Evolutionary conservation across 116 monocot species (phyloP).

Genomic region (Dioscorea cayenensis): DNA sequence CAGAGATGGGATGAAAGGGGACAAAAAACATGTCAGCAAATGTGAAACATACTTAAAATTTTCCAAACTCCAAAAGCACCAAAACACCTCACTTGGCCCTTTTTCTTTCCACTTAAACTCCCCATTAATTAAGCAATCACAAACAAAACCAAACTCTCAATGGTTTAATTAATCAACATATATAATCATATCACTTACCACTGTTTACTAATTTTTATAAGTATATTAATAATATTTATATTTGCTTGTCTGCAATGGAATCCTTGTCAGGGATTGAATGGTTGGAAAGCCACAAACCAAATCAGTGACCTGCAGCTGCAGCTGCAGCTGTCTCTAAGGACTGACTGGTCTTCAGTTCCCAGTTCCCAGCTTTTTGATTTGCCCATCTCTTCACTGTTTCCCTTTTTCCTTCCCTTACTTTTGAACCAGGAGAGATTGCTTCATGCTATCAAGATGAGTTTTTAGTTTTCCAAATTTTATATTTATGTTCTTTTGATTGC

Average conservation of each 20-base stretch:
- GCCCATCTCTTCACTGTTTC: background rate
- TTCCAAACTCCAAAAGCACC: background rate
- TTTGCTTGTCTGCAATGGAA: slow-evolving; percentile 6
- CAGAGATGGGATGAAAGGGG: background rate
- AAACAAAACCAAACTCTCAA: too few relatives aligned
- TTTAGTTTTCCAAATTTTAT: background rate
- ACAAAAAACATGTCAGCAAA: slow-evolving; percentile 1
- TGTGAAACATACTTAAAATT: background rate
- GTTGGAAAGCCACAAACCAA: slow-evolving; percentile 18
- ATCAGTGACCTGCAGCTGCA: slow-evolving; percentile 26
- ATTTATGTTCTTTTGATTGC: background rate
- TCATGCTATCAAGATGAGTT: background rate
- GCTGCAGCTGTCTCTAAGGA: slow-evolving; percentile 11
- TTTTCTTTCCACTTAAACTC: background rate
- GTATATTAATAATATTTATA: too few relatives aligned
- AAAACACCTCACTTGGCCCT: background rate
- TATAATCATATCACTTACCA: too few relatives aligned
- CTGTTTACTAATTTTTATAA: too few relatives aligned
- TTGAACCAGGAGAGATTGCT: background rate
- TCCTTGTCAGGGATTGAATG: slow-evolving; percentile 35
- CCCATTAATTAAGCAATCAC: too few relatives aligned
- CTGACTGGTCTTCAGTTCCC: slow-evolving; percentile 24
- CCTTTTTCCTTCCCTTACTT: background rate
- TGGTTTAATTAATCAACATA: too few relatives aligned
- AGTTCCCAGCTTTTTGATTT: slow-evolving; percentile 16